Percentiles rank a stretch among this genome's conserved stretches.
Conservation (phyloP, 495 filamentous ascomycete genomes). For the Neurospora pannonica region DNA sequence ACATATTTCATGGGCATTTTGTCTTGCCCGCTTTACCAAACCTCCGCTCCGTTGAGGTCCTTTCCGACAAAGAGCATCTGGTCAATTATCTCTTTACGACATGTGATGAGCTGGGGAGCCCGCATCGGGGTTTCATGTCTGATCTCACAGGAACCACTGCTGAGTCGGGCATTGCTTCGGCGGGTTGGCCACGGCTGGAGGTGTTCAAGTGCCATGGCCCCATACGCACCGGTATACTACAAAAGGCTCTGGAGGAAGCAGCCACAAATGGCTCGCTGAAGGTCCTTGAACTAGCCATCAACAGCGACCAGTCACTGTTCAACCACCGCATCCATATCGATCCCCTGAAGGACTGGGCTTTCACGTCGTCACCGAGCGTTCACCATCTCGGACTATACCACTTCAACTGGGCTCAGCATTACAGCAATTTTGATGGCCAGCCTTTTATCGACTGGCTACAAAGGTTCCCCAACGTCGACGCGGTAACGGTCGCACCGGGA, state of each 20-base stretch:
- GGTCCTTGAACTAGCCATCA: slow-evolving; percentile 13
- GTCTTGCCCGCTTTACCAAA: neutral
- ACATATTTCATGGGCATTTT: neutral
- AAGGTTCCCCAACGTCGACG: slow-evolving; percentile 13
- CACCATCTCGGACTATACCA: slow-evolving; percentile 14
- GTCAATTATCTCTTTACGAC: neutral
- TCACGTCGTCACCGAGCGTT: slow-evolving; percentile 6
- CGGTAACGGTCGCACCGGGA: slow-evolving; percentile 13
- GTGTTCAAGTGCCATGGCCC: slow-evolving; percentile 12
- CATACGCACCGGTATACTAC: neutral
- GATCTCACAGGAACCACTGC: neutral
- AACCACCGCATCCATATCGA: neutral
- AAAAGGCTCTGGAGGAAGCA: slow-evolving; percentile 2
- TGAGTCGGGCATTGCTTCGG: neutral
- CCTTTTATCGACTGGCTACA: slow-evolving; percentile 18
- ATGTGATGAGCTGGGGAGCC: neutral
- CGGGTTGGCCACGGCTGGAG: slow-evolving; percentile 9
- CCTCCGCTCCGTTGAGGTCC: neutral
- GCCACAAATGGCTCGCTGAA: slow-evolving; percentile 4
- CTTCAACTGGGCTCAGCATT: slow-evolving; percentile 15
- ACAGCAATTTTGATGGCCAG: slow-evolving; percentile 9
- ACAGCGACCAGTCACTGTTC: neutral
- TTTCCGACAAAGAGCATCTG: neutral
- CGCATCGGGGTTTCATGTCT: neutral
- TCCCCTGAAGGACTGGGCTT: slow-evolving; percentile 6